phyloP scores from a whole-genome alignment of 257 asterid genomes.

The Penstemon barbatus region DNA sequence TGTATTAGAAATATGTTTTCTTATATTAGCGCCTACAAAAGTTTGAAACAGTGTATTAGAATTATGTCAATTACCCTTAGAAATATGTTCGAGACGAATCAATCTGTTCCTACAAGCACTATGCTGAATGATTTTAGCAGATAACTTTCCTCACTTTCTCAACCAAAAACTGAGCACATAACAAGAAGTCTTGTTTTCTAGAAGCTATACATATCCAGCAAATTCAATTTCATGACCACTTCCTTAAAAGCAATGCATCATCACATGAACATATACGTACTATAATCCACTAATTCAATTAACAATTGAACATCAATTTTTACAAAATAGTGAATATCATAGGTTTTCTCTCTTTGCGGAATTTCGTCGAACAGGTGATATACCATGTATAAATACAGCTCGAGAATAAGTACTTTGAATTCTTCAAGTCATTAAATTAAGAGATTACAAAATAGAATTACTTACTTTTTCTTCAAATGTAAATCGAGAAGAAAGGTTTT shows the following conservation, averaged over 20 bases:
- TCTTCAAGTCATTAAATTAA: neutral
- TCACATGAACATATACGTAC: neutral
- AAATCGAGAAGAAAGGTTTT: neutral
- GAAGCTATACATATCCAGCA: neutral
- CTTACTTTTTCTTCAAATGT: neutral
- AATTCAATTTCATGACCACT: neutral
- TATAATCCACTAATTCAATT: too few species aligned
- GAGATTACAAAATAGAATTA: neutral
- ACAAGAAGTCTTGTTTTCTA: too few species aligned
- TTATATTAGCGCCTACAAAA: neutral
- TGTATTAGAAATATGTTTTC: too few species aligned
- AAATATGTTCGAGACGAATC: neutral
- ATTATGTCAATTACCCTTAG: too few species aligned
- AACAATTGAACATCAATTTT: too few species aligned
- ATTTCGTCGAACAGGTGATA: neutral
- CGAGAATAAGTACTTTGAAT: neutral
- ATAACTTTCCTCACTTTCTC: conserved; percentile 11
- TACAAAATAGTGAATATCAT: too few species aligned
- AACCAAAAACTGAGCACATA: neutral
- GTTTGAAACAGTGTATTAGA: too few species aligned
- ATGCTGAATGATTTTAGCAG: neutral
- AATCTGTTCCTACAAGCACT: conserved; percentile 6
- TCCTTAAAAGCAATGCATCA: conserved; percentile 1
- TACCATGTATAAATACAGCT: neutral
- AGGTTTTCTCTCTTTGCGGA: neutral